A percentile compares a stretch with the other conserved stretches of the same genome.
Conservation (phyloP, 2,329 filamentous ascomycete genomes). For the Teratosphaeria epicoccoides region DNA sequence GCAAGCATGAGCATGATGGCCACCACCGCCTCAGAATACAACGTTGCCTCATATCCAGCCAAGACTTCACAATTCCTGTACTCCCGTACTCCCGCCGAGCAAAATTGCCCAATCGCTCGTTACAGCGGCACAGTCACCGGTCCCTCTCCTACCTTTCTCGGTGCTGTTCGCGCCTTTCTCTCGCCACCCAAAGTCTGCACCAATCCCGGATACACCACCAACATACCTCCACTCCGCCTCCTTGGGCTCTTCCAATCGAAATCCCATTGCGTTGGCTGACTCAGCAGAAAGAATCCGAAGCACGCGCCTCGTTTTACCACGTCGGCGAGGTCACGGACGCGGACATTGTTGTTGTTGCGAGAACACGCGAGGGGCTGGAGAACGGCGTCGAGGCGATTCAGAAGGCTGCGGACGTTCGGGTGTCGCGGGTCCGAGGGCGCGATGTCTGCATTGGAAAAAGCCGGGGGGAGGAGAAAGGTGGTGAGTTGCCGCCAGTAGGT, state of each 20-base stretch:
- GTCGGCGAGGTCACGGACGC: conserved; percentile 6
- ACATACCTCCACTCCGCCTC: conserved; percentile 1
- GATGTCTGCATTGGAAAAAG: conserved; percentile 4
- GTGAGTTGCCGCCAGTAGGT: conserved; percentile 9
- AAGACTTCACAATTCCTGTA: too few species aligned
- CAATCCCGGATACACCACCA: conserved; percentile 11
- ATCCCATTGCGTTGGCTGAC: conserved; percentile 10
- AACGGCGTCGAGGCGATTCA: neutral
- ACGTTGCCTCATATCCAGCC: too few species aligned
- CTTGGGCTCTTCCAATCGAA: conserved; percentile 11
- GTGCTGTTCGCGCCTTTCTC: too few species aligned
- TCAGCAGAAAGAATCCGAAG: conserved; percentile 12
- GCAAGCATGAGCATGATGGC: too few species aligned
- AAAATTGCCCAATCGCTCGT: too few species aligned
- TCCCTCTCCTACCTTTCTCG: too few species aligned
- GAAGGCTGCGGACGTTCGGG: neutral
- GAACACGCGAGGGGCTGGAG: neutral
- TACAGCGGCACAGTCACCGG: too few species aligned
- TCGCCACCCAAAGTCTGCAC: conserved; percentile 7
- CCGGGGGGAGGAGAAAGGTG: conserved; percentile 4
- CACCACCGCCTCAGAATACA: too few species aligned
- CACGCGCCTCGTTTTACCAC: conserved; percentile 7
- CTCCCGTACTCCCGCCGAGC: too few species aligned
- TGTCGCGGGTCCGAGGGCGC: conserved; percentile 4
- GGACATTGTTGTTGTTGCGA: neutral